Conservation (phyloP, 2,329 filamentous ascomycete species). For the Fonsecaea nubica region DNA sequence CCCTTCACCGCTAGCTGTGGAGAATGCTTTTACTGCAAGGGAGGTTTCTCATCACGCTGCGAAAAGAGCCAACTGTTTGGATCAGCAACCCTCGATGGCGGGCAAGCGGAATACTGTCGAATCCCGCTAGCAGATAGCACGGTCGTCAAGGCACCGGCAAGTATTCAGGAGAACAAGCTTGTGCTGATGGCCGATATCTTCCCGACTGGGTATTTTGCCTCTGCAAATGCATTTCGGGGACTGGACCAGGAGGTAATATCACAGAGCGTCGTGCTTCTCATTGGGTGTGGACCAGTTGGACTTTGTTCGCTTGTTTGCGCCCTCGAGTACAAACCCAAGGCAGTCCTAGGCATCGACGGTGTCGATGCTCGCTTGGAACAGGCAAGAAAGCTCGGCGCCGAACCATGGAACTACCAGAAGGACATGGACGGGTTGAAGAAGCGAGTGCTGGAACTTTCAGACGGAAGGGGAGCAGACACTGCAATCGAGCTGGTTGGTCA, state of each 20-base stretch:
- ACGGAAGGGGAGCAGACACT: slow-evolving; percentile 82
- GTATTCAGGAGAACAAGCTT: slow-evolving; percentile 74
- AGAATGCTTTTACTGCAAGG: slow-evolving; percentile 83
- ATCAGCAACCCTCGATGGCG: slow-evolving; percentile 71
- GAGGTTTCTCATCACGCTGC: slow-evolving; percentile 79
- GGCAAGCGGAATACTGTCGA: slow-evolving; percentile 81
- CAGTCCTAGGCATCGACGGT: slow-evolving; percentile 79
- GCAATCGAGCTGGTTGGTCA: slow-evolving; percentile 80
- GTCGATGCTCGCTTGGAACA: slow-evolving; percentile 76
- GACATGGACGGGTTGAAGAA: slow-evolving; percentile 69
- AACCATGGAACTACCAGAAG: slow-evolving; percentile 78
- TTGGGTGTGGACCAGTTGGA: slow-evolving; percentile 86
- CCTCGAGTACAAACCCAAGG: slow-evolving; percentile 74
- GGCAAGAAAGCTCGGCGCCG: slow-evolving; percentile 76
- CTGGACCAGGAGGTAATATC: slow-evolving; percentile 63
- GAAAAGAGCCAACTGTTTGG: slow-evolving; percentile 74
- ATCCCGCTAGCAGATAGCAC: slow-evolving; percentile 83
- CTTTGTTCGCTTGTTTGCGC: slow-evolving; percentile 82
- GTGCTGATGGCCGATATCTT: slow-evolving; percentile 95
- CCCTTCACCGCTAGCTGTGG: slow-evolving; percentile 83
- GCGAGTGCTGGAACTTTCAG: slow-evolving; percentile 75
- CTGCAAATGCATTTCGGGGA: slow-evolving; percentile 75
- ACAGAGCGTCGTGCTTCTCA: slow-evolving; percentile 75
- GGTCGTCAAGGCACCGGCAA: slow-evolving; percentile 73
- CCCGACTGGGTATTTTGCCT: slow-evolving; percentile 82